A percentile compares a stretch with the other conserved stretches of the same genome.
Conservation (phyloP, 306 rosid genomes). For the Inga laurina region DNA sequence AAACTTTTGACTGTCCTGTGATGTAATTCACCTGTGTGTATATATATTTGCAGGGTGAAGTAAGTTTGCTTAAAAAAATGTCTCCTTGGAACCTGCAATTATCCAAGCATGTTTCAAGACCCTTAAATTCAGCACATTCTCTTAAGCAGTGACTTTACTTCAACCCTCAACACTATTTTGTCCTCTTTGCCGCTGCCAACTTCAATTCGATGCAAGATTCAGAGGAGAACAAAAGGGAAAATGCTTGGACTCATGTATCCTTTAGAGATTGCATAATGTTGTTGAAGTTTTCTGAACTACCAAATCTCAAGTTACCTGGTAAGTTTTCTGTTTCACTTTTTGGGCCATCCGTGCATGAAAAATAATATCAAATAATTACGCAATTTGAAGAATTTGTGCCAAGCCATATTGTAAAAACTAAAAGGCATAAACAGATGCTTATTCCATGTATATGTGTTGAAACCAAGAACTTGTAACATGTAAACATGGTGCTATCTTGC, state of each 20-base stretch:
- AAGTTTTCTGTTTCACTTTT: slow-evolving; percentile 11
- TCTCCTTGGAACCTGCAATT: not conserved
- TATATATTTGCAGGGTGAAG: not conserved
- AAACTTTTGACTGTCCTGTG: not conserved
- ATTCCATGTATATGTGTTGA: slow-evolving; percentile 7
- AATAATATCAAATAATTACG: not conserved
- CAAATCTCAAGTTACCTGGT: slow-evolving; percentile 8
- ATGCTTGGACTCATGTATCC: slow-evolving; percentile 7
- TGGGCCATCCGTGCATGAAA: not conserved
- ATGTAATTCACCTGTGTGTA: not conserved
- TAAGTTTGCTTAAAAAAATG: not conserved
- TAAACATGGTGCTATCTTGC: not conserved
- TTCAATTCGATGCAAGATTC: not conserved
- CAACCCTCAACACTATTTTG: not conserved
- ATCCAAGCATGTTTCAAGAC: not conserved
- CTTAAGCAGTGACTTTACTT: not conserved
- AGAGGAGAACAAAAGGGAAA: not conserved
- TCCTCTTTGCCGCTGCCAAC: not conserved
- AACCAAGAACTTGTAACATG: slow-evolving; percentile 9
- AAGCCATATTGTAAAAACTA: not conserved
- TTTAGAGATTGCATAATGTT: slow-evolving; percentile 22
- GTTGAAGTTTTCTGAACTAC: slow-evolving; percentile 11
- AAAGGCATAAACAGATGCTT: not conserved
- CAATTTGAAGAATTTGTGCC: not conserved
- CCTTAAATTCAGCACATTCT: not conserved